Conservation (phyloP, 2,329 filamentous ascomycete genomes). For the Alternaria consortialis region DNA sequence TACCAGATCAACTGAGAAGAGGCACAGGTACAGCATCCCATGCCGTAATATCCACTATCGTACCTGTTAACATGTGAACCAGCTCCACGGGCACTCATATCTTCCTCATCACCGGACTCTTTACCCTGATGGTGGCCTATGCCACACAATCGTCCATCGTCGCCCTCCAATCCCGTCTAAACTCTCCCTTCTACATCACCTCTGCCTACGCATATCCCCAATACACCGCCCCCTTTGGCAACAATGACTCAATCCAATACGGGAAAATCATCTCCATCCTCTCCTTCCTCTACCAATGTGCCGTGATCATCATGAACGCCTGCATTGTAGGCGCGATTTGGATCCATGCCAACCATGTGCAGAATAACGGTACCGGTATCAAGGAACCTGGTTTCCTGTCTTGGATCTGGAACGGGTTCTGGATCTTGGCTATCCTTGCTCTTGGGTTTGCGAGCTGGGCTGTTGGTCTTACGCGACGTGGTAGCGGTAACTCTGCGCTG, state of each 20-base stretch:
- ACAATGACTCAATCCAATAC: slow-evolving; percentile 3
- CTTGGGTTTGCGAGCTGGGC: slow-evolving; percentile 28
- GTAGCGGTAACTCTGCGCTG: slow-evolving; percentile 11
- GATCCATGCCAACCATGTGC: slow-evolving; percentile 30
- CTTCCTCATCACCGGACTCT: slow-evolving; percentile 26
- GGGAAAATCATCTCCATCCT: slow-evolving; percentile 26
- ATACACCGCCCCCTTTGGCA: slow-evolving; percentile 8
- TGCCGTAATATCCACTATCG: too few relatives aligned
- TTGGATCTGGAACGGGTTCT: slow-evolving; percentile 24
- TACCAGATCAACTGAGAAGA: slow-evolving; percentile 4
- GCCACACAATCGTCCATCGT: slow-evolving; percentile 25
- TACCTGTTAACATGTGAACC: not conserved
- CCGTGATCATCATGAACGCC: slow-evolving; percentile 24
- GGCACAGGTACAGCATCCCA: slow-evolving; percentile 4
- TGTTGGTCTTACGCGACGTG: slow-evolving; percentile 14
- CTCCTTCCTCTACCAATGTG: slow-evolving; percentile 27
- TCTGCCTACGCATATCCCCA: slow-evolving; percentile 26
- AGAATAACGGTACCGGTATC: slow-evolving; percentile 25
- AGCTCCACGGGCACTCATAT: slow-evolving; percentile 23
- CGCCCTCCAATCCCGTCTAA: slow-evolving; percentile 21
- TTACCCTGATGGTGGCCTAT: slow-evolving; percentile 26
- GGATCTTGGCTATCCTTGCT: slow-evolving; percentile 23
- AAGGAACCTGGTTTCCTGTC: slow-evolving; percentile 24
- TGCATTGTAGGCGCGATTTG: slow-evolving; percentile 38
- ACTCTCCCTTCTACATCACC: slow-evolving; percentile 25